phyloP scores from a whole-genome alignment of 495 filamentous ascomycete species.

The Aspergillus diversus region DNA sequence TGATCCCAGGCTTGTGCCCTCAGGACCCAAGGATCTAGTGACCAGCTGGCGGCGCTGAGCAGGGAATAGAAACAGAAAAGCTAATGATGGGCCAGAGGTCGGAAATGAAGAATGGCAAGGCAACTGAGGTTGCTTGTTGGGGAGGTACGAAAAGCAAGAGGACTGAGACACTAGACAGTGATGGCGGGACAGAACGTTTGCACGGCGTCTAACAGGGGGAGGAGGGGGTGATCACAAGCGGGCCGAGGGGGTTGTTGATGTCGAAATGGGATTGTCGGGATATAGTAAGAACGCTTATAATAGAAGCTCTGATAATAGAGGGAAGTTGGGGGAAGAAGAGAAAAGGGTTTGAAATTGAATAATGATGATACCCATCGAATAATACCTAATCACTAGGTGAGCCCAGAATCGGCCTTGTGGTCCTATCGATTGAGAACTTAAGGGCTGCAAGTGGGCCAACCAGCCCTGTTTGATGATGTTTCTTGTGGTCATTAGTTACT shows the following conservation, averaged over 20 bases:
- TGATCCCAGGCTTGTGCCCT: constrained; percentile 20
- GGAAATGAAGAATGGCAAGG: constrained; percentile 15
- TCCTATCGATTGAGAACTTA: constrained; percentile 23
- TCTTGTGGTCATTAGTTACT: background rate
- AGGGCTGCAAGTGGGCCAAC: constrained; percentile 27
- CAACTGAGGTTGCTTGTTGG: background rate
- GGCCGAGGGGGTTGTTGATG: constrained; percentile 28
- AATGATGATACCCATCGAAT: constrained; percentile 26
- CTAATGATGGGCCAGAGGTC: constrained; percentile 16
- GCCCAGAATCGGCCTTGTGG: constrained; percentile 22
- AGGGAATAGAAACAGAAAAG: constrained; percentile 9
- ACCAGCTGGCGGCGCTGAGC: background rate
- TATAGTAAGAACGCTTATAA: constrained; percentile 19
- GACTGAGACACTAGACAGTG: background rate
- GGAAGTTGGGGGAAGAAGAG: constrained; percentile 12
- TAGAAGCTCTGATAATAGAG: constrained; percentile 13
- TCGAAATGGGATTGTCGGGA: constrained; percentile 21
- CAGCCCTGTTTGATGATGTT: constrained; percentile 19
- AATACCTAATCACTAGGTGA: constrained; percentile 1
- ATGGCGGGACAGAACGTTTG: constrained; percentile 24
- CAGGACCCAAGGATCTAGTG: constrained; percentile 14
- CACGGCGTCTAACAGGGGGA: constrained; percentile 26
- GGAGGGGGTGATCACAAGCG: constrained; percentile 25
- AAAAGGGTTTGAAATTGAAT: constrained; percentile 22
- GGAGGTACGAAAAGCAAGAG: background rate